Percentiles rank a stretch among this genome's conserved stretches.
These are phyloP conservation scores for Haberlea rhodopensis DNA, from an alignment of 257 asterid species.

Conservation along the genomic window DNA sequence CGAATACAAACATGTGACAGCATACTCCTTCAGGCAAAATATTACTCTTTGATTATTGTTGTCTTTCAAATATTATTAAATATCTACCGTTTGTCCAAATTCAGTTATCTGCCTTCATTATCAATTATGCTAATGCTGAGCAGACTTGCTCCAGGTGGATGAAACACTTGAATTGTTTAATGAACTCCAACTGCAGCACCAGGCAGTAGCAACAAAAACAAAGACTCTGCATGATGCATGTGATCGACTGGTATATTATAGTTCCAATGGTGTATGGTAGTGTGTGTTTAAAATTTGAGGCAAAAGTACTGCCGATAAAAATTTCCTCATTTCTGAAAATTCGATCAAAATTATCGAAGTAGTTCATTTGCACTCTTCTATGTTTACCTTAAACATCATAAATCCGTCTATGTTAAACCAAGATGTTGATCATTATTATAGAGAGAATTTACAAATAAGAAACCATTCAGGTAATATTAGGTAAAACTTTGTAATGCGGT, in stretches of 20 bases:
- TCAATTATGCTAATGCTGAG: conserved; percentile 24
- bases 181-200: conserved; percentile 93
- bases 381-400: conserved; percentile 2
- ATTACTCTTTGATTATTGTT: conserved; percentile 6
- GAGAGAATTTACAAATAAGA: conserved; percentile 5
- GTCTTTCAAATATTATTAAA: conserved; percentile 7
- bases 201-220: conserved; percentile 94
- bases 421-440: conserved; percentile 10
- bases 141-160: conserved; percentile 68
- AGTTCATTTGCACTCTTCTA: conserved; percentile 8
- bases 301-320: not conserved
- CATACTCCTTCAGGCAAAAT: conserved; percentile 76
- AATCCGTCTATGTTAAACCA: conserved; percentile 5
- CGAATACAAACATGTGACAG: conserved; percentile 89
- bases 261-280: conserved; percentile 14
- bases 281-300: conserved; percentile 12
- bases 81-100: conserved; percentile 17
- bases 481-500: conserved; percentile 8
- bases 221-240: conserved; percentile 98
- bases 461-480: not conserved
- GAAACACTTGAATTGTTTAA: conserved; percentile 90
- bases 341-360: conserved; percentile 3
- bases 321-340: conserved; percentile 21
- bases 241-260: conserved; percentile 76
- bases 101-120: conserved; percentile 18